These are phyloP conservation scores for Neurospora sp. DNA, from an alignment of 2,329 filamentous ascomycete species.

Conservation along the genomic window DNA sequence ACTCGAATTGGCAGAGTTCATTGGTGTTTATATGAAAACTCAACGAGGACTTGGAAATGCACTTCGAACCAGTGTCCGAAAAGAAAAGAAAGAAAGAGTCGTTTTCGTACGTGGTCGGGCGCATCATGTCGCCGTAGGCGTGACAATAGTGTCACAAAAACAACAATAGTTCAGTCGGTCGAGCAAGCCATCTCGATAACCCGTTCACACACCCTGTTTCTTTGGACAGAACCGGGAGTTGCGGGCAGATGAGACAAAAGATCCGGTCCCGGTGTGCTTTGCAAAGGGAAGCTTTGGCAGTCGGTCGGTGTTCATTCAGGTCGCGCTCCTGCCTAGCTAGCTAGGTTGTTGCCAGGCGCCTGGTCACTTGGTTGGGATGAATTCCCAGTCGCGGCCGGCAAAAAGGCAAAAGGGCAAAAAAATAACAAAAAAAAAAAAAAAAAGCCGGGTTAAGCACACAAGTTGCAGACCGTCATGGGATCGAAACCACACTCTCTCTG, in stretches of 20 bases:
- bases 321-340: not conserved
- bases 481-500: not conserved
- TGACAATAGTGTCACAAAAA: not conserved
- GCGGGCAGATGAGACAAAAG: not conserved
- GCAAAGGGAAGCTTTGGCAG: not conserved
- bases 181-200: not conserved
- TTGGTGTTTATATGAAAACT: not conserved
- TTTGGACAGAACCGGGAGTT: not conserved
- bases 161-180: not conserved
- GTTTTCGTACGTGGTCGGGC: not conserved
- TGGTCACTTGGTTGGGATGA: not conserved
- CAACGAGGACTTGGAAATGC: not conserved
- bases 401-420: not conserved
- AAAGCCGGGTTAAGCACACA: not conserved
- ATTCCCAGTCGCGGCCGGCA: not conserved
- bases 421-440: not conserved
- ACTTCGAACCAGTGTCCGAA: not conserved
- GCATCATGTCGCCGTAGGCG: not conserved
- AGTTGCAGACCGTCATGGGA: not conserved
- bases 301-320: not conserved
- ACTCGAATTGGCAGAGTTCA: not conserved
- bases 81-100: not conserved
- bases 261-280: not conserved
- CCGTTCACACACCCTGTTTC: not conserved
- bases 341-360: not conserved